A percentile compares a stretch with the other conserved stretches of the same genome.
Conservation (phyloP, 2,329 filamentous ascomycete genomes). For the Catunica adiposa region DNA sequence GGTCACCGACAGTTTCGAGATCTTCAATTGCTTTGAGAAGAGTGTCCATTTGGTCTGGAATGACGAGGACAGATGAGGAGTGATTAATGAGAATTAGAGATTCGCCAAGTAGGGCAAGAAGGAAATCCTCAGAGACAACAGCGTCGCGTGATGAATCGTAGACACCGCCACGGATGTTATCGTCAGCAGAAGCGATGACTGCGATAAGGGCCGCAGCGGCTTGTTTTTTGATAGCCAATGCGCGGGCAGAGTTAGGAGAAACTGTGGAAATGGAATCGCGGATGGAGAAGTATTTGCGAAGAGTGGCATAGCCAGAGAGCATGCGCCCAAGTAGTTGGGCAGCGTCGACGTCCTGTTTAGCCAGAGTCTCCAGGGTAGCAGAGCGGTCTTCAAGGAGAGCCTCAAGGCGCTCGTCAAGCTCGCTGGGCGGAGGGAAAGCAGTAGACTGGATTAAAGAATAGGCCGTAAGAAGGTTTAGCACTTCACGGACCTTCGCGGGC, state of each 20-base stretch:
- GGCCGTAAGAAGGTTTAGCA: conserved; percentile 73
- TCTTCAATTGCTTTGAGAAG: conserved; percentile 68
- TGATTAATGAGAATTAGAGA: conserved; percentile 57
- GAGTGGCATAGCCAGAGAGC: conserved; percentile 80
- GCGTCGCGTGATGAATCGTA: conserved; percentile 68
- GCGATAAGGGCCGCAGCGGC: conserved; percentile 59
- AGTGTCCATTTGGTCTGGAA: conserved; percentile 54
- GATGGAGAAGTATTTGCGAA: conserved; percentile 81
- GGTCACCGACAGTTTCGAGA: conserved; percentile 54
- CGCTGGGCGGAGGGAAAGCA: conserved; percentile 53
- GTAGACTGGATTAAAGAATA: conserved; percentile 75
- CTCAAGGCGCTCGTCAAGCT: conserved; percentile 58
- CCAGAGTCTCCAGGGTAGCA: conserved; percentile 52
- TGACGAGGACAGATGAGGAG: conserved; percentile 32
- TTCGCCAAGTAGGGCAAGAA: conserved; percentile 72
- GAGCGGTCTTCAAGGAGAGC: conserved; percentile 56
- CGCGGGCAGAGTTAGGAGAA: conserved; percentile 27
- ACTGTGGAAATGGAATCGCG: conserved; percentile 40
- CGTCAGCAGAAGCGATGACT: conserved; percentile 72
- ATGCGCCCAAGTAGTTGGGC: conserved; percentile 70
- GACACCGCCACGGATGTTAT: conserved; percentile 79
- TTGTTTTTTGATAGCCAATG: conserved; percentile 47
- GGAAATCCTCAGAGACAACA: conserved; percentile 74
- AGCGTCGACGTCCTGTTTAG: conserved; percentile 60
- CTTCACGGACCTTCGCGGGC: conserved; percentile 61